Evolutionary conservation across 768 basidiomycete genomes (phyloP).

Genomic region (Grammothele lineata): DNA sequence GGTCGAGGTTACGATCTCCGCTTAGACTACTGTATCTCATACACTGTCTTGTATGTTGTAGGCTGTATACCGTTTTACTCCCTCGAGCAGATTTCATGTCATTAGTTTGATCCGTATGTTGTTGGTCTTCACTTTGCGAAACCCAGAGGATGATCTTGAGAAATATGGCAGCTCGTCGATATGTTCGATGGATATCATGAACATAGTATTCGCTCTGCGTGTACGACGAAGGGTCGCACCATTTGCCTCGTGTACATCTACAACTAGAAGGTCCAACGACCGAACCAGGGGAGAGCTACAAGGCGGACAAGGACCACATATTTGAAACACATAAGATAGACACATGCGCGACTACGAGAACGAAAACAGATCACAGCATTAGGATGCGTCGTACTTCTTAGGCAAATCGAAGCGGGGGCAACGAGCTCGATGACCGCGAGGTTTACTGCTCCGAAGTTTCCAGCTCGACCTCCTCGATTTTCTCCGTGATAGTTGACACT

Average conservation of each 20-base stretch:
- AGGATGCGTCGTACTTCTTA: conserved; percentile 4
- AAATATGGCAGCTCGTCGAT: too few relatives aligned
- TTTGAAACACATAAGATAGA: conserved; percentile 19
- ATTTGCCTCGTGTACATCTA: not conserved
- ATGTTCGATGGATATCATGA: too few relatives aligned
- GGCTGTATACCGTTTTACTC: conserved; percentile 10
- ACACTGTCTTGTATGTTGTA: conserved; percentile 12
- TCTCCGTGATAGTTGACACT: conserved; percentile 24
- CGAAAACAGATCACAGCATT: conserved; percentile 17
- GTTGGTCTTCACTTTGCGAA: too few relatives aligned
- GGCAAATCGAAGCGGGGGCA: not conserved
- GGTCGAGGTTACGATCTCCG: conserved; percentile 96
- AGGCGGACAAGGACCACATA: conserved; percentile 12
- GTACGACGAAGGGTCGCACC: too few relatives aligned
- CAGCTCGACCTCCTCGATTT: conserved; percentile 32
- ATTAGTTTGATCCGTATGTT: too few relatives aligned
- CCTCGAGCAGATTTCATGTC: too few relatives aligned
- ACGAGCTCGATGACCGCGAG: not conserved
- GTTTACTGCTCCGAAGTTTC: conserved; percentile 11
- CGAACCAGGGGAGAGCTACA: conserved; percentile 2
- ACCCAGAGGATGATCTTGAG: too few relatives aligned
- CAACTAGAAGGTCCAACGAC: not conserved
- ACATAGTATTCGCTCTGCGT: too few relatives aligned
- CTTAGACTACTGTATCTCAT: conserved; percentile 32
- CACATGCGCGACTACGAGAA: conserved; percentile 9